phyloP scores from a whole-genome alignment of 306 rosid species.

The Acacia confusa region DNA sequence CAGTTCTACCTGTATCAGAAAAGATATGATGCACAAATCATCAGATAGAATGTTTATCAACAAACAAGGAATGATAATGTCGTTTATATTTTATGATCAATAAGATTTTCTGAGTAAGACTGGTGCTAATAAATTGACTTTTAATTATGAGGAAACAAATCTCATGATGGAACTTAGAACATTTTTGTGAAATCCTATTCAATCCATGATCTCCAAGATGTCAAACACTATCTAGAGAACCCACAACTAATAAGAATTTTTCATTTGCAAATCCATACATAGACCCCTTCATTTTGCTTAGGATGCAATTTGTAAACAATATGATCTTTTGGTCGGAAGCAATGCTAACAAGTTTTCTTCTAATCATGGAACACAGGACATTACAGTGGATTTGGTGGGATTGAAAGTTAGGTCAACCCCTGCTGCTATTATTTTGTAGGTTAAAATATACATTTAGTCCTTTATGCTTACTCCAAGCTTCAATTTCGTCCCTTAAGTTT shows the following conservation, averaged over 20 bases:
- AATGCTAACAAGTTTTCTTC: neutral
- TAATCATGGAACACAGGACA: neutral
- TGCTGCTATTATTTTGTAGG: neutral
- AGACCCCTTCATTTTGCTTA: neutral
- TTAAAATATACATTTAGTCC: too few relatives aligned
- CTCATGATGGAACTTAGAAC: neutral
- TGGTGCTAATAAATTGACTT: neutral
- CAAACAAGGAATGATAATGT: constrained; percentile 2
- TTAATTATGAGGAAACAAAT: neutral
- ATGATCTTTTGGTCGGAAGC: neutral
- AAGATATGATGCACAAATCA: constrained; percentile 27
- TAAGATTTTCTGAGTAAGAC: neutral
- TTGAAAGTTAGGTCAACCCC: neutral
- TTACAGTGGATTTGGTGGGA: neutral
- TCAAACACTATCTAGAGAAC: neutral
- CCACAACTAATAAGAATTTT: neutral
- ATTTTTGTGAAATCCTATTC: neutral
- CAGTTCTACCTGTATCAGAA: constrained; percentile 75
- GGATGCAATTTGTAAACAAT: neutral
- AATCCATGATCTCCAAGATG: neutral
- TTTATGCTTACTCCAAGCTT: too few relatives aligned
- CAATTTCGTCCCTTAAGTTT: too few relatives aligned
- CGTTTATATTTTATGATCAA: neutral
- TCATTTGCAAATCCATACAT: neutral
- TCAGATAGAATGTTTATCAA: neutral